Conservation (phyloP, 768 basidiomycete genomes). For the Lactarius hengduanensis region DNA sequence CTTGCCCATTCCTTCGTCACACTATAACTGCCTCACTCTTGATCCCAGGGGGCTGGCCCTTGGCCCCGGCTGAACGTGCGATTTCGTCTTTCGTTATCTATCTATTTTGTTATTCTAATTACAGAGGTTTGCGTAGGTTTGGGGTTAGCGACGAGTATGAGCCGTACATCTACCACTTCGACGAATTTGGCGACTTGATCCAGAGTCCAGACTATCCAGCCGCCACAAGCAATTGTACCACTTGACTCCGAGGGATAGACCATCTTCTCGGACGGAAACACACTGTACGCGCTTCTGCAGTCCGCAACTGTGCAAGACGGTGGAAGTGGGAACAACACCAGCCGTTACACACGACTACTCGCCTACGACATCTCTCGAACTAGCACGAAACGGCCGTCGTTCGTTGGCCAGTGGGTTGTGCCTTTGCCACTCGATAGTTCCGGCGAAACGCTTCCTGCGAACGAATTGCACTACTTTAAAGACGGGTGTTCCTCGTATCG, state of each 20-base stretch:
- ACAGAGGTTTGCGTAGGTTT: conserved; percentile 38
- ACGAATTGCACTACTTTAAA: conserved; percentile 58
- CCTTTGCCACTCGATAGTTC: conserved; percentile 53
- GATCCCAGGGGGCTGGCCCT: conserved; percentile 61
- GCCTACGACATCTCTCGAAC: conserved; percentile 49
- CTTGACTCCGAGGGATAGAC: conserved; percentile 53
- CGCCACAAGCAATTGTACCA: conserved; percentile 57
- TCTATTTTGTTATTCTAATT: neutral
- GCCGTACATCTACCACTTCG: conserved; percentile 59
- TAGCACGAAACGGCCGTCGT: conserved; percentile 33
- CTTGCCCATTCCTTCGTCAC: conserved; percentile 48
- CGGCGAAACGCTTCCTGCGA: conserved; percentile 50
- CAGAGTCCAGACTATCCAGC: conserved; percentile 57
- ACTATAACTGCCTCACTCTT: conserved; percentile 46
- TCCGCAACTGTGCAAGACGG: conserved; percentile 64
- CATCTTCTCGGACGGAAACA: conserved; percentile 44
- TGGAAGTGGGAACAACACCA: conserved; percentile 45
- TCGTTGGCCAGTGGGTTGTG: conserved; percentile 60
- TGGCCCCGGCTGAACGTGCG: conserved; percentile 57
- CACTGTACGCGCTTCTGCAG: conserved; percentile 62
- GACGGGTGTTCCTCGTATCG: conserved; percentile 54
- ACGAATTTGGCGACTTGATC: conserved; percentile 46
- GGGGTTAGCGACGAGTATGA: conserved; percentile 73
- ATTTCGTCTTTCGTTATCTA: neutral
- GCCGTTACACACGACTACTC: conserved; percentile 54